Base-by-base conservation (phyloP, 1,139 yeast genomes). In the Taphrina betulina region DNA sequence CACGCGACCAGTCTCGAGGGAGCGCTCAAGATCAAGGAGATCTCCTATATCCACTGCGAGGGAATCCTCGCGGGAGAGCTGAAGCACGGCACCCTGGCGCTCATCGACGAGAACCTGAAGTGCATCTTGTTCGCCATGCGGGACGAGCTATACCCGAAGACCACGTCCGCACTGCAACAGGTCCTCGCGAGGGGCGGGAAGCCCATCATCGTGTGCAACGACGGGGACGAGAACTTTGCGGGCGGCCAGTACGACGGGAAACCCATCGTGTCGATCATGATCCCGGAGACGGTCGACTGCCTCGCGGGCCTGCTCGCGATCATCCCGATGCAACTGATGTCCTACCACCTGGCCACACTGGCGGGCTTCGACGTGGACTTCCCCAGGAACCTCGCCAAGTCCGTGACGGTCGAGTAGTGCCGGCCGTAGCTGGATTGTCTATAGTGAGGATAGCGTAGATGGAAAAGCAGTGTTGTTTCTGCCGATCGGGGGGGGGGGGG, bases 51-150 rank as follows among this genome's bases (percentile, higher is more conserved):
- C 90, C 99, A 94, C 71, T 88, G 97, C 24, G 99, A 94, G 75
- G 99, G 98, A 76, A 96, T 94, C 53, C 81, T 92, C 64, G 98
- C 99, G 24, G 99, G 98, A 70, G 99, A 94, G 73, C 81, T 94
- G 72, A 94, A 94, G 74, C 99, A 94, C 69, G 99, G 99, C 73
- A 96, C 89, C 36, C 80, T 94, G 67, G 99, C 99, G 2, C 79
- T 94, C 63, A 96, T 94, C 62, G 99, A 94, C 71, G 95, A 87
- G 67, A 77, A 85, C 64, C 78, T 94, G 68, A 98, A 98, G 61
- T 88, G 92, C 63, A 85, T 94, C 72, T 95, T 95, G 10, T 83
- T 94, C 72, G 97, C 96, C 57, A 92, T 98, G n/a, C 81, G 95
- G 69, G 99, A 94, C 72, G 87, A 96, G 23, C 79, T 94, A 65